Evolutionary conservation across 352 stramenopile genomes (phyloP).

Genomic region (Phytopythium oedochilum): DNA sequence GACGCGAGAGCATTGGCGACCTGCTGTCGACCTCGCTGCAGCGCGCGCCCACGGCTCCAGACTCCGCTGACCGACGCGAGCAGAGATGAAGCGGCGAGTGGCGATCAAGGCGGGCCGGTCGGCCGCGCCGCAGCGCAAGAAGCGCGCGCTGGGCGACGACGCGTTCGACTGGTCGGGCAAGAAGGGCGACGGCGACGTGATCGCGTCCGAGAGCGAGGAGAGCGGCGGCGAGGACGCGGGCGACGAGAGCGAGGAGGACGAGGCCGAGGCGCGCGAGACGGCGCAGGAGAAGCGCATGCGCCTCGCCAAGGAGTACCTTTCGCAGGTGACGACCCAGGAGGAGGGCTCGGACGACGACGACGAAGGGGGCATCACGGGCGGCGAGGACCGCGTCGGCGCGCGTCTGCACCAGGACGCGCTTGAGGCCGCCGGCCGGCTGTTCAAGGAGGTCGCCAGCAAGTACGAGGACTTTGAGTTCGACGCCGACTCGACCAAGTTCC

Average conservation of each 20-base stretch:
- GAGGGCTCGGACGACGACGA: conserved; percentile 30
- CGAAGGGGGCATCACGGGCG: conserved; percentile 31
- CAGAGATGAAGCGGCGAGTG: conserved; percentile 36
- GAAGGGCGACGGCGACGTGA: conserved; percentile 45
- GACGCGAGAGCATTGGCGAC: too few relatives aligned
- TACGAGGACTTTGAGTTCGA: conserved; percentile 85
- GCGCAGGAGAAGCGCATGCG: conserved; percentile 87
- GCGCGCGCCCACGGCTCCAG: too few relatives aligned
- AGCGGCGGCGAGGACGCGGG: conserved; percentile 4
- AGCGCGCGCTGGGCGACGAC: conserved; percentile 67
- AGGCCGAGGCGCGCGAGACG: conserved; percentile 70
- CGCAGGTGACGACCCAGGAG: conserved; percentile 78
- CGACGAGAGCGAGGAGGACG: conserved; percentile 42
- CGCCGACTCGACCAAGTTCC: conserved; percentile 65
- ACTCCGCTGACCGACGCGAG: too few relatives aligned
- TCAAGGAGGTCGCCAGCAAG: conserved; percentile 76
- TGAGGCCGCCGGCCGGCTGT: conserved; percentile 84
- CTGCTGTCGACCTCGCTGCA: too few relatives aligned
- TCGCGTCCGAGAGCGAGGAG: conserved; percentile 71
- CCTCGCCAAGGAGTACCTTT: conserved; percentile 86
- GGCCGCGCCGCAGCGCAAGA: conserved; percentile 37
- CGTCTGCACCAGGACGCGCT: conserved; percentile 82
- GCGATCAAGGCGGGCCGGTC: conserved; percentile 4
- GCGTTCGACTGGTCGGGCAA: conserved; percentile 75
- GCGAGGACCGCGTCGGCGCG: conserved; percentile 71